Evolutionary conservation across 106 monocot species (phyloP).

Genomic region (Dendrobium nobile): DNA sequence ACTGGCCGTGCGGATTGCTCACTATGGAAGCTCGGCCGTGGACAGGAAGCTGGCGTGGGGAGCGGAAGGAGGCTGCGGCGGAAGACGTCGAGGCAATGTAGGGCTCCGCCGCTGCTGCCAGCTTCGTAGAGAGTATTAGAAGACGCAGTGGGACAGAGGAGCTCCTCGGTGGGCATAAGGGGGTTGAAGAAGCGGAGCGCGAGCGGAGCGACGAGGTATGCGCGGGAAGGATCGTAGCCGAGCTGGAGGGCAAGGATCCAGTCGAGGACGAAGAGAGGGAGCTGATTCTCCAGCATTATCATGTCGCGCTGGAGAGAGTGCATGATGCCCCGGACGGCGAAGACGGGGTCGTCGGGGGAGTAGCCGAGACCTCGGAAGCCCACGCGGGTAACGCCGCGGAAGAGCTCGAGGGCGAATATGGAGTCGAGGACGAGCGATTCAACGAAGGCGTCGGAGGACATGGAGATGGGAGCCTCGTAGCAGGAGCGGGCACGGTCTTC

Average conservation of each 20-base stretch:
- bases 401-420: slow-evolving; percentile 60
- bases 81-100: slow-evolving; percentile 81
- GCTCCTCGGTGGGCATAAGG: slow-evolving; percentile 65
- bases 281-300: slow-evolving; percentile 45
- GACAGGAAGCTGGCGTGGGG: slow-evolving; percentile 20
- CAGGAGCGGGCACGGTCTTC: slow-evolving; percentile 31
- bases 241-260: slow-evolving; percentile 46
- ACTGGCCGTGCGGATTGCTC: too few species aligned
- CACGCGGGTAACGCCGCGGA: slow-evolving; percentile 48
- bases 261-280: slow-evolving; percentile 81
- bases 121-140: slow-evolving; percentile 11
- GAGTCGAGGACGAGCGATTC: slow-evolving; percentile 52
- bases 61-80: slow-evolving; percentile 39
- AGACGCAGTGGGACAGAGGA: slow-evolving; percentile 20
- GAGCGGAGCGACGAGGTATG: slow-evolving; percentile 31
- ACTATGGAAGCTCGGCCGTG: not conserved
- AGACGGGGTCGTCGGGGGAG: slow-evolving; percentile 59
- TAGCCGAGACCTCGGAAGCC: slow-evolving; percentile 63
- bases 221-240: slow-evolving; percentile 20
- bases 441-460: slow-evolving; percentile 35
- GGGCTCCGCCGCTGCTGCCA: slow-evolving; percentile 17
- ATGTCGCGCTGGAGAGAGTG: slow-evolving; percentile 61
- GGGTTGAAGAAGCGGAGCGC: slow-evolving; percentile 75
- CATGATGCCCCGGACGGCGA: slow-evolving; percentile 64
- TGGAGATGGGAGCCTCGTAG: slow-evolving; percentile 26